Evolutionary conservation across 2,329 filamentous ascomycete genomes (phyloP).

Genomic region (Neofusicoccum sp.): DNA sequence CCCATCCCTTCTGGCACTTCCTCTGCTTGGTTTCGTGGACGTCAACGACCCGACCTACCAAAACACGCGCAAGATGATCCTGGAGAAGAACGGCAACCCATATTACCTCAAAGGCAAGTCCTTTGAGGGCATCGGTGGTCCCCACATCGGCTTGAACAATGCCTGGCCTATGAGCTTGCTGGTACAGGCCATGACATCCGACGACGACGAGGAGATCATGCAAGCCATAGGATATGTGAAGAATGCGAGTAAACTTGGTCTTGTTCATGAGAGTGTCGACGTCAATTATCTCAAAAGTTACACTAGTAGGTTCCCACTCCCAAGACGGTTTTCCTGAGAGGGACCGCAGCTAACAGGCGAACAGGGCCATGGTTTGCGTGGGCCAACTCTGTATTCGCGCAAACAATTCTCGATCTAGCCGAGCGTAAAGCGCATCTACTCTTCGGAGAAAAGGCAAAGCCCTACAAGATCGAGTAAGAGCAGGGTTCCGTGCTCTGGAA

Average conservation of each 20-base stretch:
- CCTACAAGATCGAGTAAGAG: conserved; percentile 50
- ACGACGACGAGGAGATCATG: conserved; percentile 78
- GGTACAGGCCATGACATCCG: conserved; percentile 84
- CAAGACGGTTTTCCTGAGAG: not conserved
- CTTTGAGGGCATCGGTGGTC: conserved; percentile 86
- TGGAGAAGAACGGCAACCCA: conserved; percentile 75
- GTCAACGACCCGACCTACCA: conserved; percentile 69
- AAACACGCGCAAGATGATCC: conserved; percentile 82
- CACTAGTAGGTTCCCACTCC: conserved; percentile 58
- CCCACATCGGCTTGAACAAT: conserved; percentile 77
- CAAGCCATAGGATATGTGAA: conserved; percentile 72
- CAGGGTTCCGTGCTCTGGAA: not conserved
- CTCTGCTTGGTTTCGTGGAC: conserved; percentile 72
- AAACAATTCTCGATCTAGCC: conserved; percentile 86
- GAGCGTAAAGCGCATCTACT: conserved; percentile 84
- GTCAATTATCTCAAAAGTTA: conserved; percentile 70
- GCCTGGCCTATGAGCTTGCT: conserved; percentile 97
- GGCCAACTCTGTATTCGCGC: conserved; percentile 95
- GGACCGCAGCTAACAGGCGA: not conserved
- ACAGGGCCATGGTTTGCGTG: conserved; percentile 88
- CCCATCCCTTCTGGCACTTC: conserved; percentile 74
- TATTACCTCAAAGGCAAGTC: conserved; percentile 77
- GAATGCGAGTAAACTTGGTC: conserved; percentile 69
- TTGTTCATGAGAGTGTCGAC: conserved; percentile 90
- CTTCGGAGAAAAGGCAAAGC: conserved; percentile 64